Conservation (phyloP, 2,329 filamentous ascomycete genomes). For the Venturia oleaginea region DNA sequence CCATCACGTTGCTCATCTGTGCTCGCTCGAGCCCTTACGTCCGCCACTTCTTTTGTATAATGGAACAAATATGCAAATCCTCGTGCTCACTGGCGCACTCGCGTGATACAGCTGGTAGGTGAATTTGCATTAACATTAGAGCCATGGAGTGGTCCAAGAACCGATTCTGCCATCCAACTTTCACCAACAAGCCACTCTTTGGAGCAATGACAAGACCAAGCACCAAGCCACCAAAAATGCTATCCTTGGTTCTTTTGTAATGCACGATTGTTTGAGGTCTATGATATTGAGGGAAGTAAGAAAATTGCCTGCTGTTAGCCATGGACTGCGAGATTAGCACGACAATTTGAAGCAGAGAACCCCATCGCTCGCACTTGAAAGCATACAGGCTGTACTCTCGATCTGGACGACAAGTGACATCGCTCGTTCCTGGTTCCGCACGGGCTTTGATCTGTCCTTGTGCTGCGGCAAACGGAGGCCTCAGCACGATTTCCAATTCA, state of each 20-base stretch:
- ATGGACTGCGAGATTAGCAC: neutral
- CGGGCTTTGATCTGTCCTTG: neutral
- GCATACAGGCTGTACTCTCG: neutral
- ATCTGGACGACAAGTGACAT: neutral
- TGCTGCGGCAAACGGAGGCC: neutral
- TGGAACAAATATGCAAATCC: neutral
- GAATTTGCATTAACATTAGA: neutral
- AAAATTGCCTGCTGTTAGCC: neutral
- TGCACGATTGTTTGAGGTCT: neutral
- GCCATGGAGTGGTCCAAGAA: neutral
- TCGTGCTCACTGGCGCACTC: neutral
- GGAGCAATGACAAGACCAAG: neutral
- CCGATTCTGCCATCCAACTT: neutral
- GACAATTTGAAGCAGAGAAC: neutral
- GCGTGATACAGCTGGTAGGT: neutral
- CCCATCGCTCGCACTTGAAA: neutral
- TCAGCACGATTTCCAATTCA: slow-evolving; percentile 1
- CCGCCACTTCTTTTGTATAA: neutral
- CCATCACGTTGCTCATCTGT: neutral
- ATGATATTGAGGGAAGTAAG: neutral
- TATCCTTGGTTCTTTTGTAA: neutral
- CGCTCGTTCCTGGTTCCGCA: neutral
- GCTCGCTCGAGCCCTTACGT: neutral
- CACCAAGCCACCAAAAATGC: neutral
- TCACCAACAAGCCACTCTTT: neutral